These are phyloP conservation scores for Crucibulum laeve DNA, from an alignment of 768 basidiomycete species.

Conservation along the genomic window DNA sequence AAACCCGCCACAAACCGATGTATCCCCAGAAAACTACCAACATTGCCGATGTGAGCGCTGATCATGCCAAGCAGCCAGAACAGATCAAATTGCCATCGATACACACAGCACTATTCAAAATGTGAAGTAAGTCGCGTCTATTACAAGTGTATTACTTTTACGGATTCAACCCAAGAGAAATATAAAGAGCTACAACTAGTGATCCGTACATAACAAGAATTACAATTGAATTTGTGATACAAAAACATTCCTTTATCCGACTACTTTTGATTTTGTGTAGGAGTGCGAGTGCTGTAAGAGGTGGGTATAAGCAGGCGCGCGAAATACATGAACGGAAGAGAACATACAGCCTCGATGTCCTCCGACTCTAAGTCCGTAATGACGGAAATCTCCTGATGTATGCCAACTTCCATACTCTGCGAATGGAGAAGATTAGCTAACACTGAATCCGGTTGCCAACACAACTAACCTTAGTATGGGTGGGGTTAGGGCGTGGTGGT, in stretches of 20 bases:
- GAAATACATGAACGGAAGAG: not conserved
- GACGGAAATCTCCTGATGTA: slow-evolving; percentile 26
- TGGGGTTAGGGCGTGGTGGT: slow-evolving; percentile 1
- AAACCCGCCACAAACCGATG: too few relatives aligned
- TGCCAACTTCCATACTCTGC: slow-evolving; percentile 27
- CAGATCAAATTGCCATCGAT: too few relatives aligned
- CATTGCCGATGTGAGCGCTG: too few relatives aligned
- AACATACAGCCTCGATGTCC: not conserved
- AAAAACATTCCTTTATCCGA: not conserved
- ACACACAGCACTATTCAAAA: too few relatives aligned
- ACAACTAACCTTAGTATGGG: slow-evolving; percentile 4
- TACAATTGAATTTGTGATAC: not conserved
- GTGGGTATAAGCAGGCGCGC: not conserved
- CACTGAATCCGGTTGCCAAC: not conserved
- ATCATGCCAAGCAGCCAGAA: too few relatives aligned
- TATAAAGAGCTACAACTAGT: not conserved
- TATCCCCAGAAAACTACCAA: too few relatives aligned
- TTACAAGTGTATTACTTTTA: too few relatives aligned
- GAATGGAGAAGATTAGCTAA: not conserved
- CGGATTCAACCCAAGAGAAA: too few relatives aligned
- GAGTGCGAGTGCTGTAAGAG: not conserved
- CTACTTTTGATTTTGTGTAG: not conserved
- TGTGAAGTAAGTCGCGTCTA: too few relatives aligned
- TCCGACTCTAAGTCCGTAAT: slow-evolving; percentile 17
- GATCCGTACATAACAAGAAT: not conserved